Conservation (phyloP, 148 eudicot genomes). For the Fagopyrum tataricum region DNA sequence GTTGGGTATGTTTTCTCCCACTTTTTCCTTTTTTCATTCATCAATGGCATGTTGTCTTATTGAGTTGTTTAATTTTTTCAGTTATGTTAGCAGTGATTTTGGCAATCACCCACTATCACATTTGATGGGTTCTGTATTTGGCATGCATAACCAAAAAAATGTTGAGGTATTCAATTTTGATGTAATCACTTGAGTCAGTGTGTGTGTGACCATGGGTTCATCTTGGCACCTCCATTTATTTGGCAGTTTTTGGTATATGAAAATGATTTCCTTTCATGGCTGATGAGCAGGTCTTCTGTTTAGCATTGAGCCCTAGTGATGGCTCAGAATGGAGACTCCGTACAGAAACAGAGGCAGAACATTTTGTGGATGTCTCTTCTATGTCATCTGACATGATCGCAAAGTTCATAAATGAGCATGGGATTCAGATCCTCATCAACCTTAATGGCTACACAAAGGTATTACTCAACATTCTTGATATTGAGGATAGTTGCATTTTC, state of each 20-base stretch:
- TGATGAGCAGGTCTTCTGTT: constrained; percentile 70
- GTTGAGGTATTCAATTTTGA: constrained; percentile 54
- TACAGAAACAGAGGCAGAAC: constrained; percentile 84
- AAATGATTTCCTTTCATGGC: neutral
- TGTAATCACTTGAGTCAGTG: constrained; percentile 3
- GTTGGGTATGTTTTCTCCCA: constrained; percentile 52
- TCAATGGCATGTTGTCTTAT: constrained; percentile 11
- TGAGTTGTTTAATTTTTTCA: constrained; percentile 22
- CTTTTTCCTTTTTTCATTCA: constrained; percentile 1
- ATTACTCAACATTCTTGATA: neutral
- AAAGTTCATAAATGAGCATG: constrained; percentile 73
- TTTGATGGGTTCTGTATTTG: constrained; percentile 98
- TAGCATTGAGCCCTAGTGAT: constrained; percentile 90
- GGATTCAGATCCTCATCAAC: constrained; percentile 80
- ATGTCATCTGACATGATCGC: constrained; percentile 86
- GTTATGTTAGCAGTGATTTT: constrained; percentile 98
- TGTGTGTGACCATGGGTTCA: neutral
- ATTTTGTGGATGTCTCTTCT: constrained; percentile 80
- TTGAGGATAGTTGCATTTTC: neutral
- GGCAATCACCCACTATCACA: constrained; percentile 97
- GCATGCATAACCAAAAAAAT: constrained; percentile 77
- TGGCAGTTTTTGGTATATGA: neutral
- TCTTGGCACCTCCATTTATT: constrained; percentile 1
- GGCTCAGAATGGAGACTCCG: constrained; percentile 92
- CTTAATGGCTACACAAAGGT: constrained; percentile 99